Conservation (phyloP, 495 filamentous ascomycete species). For the Trichoderma gamsii region DNA sequence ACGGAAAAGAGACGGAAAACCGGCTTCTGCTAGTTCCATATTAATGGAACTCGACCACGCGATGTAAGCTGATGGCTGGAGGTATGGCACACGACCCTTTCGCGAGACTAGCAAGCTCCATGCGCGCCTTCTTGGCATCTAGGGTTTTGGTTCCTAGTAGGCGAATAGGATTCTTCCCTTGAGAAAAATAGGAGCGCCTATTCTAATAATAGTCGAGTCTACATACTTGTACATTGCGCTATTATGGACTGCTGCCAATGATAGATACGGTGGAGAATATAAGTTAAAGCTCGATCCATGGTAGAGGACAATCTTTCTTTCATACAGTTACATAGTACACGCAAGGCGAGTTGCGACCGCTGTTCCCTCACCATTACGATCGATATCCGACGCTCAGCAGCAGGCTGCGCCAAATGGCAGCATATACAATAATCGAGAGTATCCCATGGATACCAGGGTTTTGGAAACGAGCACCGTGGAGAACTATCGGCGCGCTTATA, state of each 20-base stretch:
- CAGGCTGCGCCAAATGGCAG: no score
- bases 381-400: no score
- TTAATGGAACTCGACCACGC: not conserved
- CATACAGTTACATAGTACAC: not conserved
- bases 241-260: not conserved
- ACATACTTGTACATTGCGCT: not conserved
- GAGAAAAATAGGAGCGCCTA: no score
- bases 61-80: not conserved
- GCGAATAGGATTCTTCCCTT: not conserved
- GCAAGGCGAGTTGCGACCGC: not conserved
- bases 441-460: not conserved
- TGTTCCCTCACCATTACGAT: no score
- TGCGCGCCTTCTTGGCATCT: no score
- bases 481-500: not conserved
- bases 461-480: not conserved
- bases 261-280: not conserved
- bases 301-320: not conserved
- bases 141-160: no score
- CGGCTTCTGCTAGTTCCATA: not conserved
- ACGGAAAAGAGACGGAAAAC: not conserved
- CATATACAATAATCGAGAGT: not conserved
- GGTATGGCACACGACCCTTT: not conserved
- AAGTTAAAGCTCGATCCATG: not conserved
- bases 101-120: not conserved
- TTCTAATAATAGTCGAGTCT: no score